Base-by-base conservation (phyloP, 2,329 filamentous ascomycete genomes). In the Macrophomina tecta region DNA sequence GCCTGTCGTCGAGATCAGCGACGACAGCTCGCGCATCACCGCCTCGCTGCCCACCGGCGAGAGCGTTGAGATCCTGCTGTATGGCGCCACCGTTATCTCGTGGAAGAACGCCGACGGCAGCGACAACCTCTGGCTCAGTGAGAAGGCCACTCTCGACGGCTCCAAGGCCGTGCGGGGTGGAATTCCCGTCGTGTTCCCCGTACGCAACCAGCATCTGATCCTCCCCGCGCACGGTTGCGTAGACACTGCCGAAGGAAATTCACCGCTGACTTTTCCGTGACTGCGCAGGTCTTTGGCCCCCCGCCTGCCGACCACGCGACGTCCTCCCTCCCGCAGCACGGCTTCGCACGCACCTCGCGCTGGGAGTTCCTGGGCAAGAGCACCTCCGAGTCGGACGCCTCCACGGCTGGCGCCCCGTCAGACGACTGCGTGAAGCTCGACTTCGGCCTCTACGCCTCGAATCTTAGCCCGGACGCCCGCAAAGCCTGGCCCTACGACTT, bases 281-380 rank as follows among this genome's bases (percentile, higher is more conserved):
- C 23, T 38, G 5, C 12, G 6, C 67, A 93, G 93, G 89, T 94
- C 77, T 99, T 99, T 77, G 95, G 95, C 36, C 91, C 90, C 48
- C 88, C 91, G 12, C 89, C 91, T 63, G 85, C 89, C 71, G 89
- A 94, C 78, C 88, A 90, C 71, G 85, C 91, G n/a, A 95, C 93
- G 34, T 87, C 88, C 62, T 83, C 87, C 70, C 90, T 99, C 32
- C 90, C 94, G 3, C 94, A 97, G 81, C 95, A 98, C 82, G 95
- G 95, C 72, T 97, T 99, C 80, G 95, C 94, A 46, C 92, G 95
- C 73, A 94, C 87, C 75, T 91, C 90, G 53, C 87, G 87, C 69
- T 99, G 95, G 95, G 94, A 98, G 79, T 97, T 95, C 78, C 85
- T 99, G 62, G 94, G 94, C 75, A 96, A 94, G 81, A 92, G 90